A percentile compares a stretch with the other conserved stretches of the same genome.
Conservation (phyloP, 495 filamentous ascomycete genomes). For the Annulohypoxylon stygium region DNA sequence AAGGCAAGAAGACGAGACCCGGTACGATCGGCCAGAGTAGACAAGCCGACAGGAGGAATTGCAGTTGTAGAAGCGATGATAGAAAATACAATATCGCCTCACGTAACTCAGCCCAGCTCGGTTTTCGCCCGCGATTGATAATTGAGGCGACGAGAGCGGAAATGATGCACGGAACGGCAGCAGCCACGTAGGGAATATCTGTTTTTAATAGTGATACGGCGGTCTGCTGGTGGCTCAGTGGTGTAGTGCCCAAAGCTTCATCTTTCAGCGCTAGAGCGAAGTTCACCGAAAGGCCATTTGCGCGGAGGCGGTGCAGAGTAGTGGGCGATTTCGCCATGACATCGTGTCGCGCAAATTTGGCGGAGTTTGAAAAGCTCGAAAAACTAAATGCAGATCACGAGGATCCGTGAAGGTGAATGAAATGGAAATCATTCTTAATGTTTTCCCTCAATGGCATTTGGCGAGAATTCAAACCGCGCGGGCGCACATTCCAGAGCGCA, state of each 20-base stretch:
- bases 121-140: conserved; percentile 15
- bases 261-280: conserved; percentile 49
- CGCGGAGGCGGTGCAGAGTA: conserved; percentile 7
- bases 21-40: conserved; percentile 51
- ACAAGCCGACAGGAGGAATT: conserved; percentile 45
- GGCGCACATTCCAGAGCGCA: conserved; percentile 33
- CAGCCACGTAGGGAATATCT: conserved; percentile 44
- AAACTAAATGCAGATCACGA: background rate
- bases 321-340: conserved; percentile 21
- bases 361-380: background rate
- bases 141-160: conserved; percentile 33
- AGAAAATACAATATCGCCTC: conserved; percentile 41
- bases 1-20: conserved; percentile 47
- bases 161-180: conserved; percentile 44
- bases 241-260: conserved; percentile 53
- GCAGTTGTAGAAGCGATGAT: conserved; percentile 49
- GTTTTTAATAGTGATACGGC: conserved; percentile 40
- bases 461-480: conserved; percentile 19
- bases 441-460: conserved; percentile 27
- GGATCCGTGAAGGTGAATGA: background rate
- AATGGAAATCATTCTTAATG: conserved; percentile 11
- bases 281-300: conserved; percentile 23
- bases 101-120: conserved; percentile 43
- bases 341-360: conserved; percentile 10
- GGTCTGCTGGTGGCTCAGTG: conserved; percentile 49